Base-by-base conservation (phyloP, 331 rosid species). In the Phaseolus coccineus region DNA sequence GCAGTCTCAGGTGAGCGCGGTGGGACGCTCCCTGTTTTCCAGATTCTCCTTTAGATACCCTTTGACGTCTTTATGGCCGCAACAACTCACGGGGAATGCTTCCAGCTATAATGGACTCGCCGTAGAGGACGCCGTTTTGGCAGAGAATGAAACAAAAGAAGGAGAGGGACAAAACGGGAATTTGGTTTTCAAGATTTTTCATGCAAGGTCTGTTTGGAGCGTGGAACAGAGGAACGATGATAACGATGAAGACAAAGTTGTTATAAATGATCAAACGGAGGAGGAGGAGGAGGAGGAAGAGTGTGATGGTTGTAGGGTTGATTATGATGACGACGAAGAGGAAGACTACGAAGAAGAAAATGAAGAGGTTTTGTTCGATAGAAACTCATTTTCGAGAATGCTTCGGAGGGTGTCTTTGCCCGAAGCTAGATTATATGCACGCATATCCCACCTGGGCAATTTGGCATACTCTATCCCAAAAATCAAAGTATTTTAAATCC, bases 321-420 rank as follows among this genome's bases (percentile, higher is more conserved):
- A 74, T 63, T 14, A 63, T 37, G 50, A 64, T 22, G 51, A 37
- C 10, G 71, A 65, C 1, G 8, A 65, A 2, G 52, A 62, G 0
- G 25, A 40, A 8, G 72, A 33, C 2, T 4, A 40, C 1, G 78
- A 77, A 1, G 84, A 83, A 14, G 85, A 84, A 1, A 70, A 79
- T 27, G 81, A 87, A 46, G 76, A 82, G 70, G 79, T 83, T 65
- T 58, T 58, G 48, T 86, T 93, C 6, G 93, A 91, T 51, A 76
- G 86, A 81, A 88, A 82, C 44, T 87, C 93, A 28, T 91, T 91
- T 84, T 80, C 92, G 19, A 86, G 83, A 46, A 83, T 91, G 88
- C 98, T 93, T 66, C 81, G 92, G 53, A 87, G 89, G 87, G 97
- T 93, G 56, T 87, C 97, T 0, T 79, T 90, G 51, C 77, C 87